phyloP scores from a whole-genome alignment of 2,329 filamentous ascomycete species.

The Macrophomina pseudophaseolina region DNA sequence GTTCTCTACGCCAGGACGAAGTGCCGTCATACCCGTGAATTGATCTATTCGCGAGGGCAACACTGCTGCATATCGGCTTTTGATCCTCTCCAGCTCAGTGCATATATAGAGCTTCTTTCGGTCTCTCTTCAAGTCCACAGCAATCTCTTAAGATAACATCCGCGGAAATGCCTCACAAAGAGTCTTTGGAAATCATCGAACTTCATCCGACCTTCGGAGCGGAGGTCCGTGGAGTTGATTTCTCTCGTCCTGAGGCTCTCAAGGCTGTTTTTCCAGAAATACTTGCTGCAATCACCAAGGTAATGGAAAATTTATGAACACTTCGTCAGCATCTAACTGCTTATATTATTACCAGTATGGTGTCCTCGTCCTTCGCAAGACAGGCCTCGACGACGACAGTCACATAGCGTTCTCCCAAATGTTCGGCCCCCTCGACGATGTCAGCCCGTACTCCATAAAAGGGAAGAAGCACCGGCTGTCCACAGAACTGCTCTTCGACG shows the following conservation, averaged over 20 bases:
- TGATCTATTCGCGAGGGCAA: too few relatives aligned
- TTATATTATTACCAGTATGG: conserved; percentile 51
- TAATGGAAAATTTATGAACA: conserved; percentile 26
- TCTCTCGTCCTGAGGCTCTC: conserved; percentile 36
- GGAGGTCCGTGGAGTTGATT: conserved; percentile 46
- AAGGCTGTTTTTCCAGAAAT: conserved; percentile 45
- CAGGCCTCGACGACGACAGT: conserved; percentile 55
- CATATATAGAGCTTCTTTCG: background rate
- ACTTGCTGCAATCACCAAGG: conserved; percentile 42
- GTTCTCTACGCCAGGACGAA: background rate
- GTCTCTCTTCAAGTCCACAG: too few relatives aligned
- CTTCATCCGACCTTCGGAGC: conserved; percentile 47
- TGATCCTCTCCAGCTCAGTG: background rate
- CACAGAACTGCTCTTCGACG: conserved; percentile 61
- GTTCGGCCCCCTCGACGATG: conserved; percentile 63
- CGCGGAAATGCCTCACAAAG: conserved; percentile 8
- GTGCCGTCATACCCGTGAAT: too few relatives aligned
- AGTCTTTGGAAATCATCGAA: conserved; percentile 38
- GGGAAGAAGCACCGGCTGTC: conserved; percentile 55
- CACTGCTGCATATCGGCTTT: background rate
- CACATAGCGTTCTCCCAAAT: conserved; percentile 58
- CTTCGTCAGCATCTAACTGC: background rate
- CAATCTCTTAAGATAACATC: background rate
- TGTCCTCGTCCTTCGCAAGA: conserved; percentile 58
- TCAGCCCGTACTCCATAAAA: conserved; percentile 54